These are phyloP conservation scores for Pythium guiyangense DNA, from an alignment of 352 stramenopile species.

Conservation along the genomic window DNA sequence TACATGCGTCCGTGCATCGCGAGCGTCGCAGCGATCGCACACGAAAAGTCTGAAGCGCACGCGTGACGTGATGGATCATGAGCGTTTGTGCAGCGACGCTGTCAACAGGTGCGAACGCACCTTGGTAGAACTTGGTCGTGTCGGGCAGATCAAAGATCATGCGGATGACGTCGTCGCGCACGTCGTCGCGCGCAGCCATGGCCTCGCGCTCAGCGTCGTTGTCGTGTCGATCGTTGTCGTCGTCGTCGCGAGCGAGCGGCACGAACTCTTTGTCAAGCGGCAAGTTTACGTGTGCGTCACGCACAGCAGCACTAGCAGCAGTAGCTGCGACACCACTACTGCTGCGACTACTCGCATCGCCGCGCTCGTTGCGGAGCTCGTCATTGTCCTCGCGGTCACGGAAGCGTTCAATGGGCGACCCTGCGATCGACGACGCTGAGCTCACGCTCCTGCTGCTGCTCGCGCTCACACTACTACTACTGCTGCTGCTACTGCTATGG, in stretches of 20 bases:
- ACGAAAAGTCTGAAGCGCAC: slow-evolving; percentile 88
- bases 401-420: slow-evolving; percentile 15
- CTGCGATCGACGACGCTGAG: neutral
- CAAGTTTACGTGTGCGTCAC: slow-evolving; percentile 23
- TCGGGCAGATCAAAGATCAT: slow-evolving; percentile 81
- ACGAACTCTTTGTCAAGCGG: slow-evolving; percentile 46
- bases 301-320: slow-evolving; percentile 17
- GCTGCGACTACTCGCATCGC: slow-evolving; percentile 14
- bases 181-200: slow-evolving; percentile 34
- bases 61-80: neutral
- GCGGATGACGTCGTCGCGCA: slow-evolving; percentile 82
- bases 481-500: slow-evolving; percentile 15
- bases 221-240: slow-evolving; percentile 16
- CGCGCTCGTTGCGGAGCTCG: slow-evolving; percentile 17
- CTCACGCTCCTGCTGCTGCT: slow-evolving; percentile 5
- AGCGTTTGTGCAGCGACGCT: neutral
- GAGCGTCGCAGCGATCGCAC: slow-evolving; percentile 68
- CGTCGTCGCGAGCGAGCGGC: slow-evolving; percentile 23
- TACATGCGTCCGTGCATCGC: slow-evolving; percentile 89
- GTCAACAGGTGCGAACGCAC: slow-evolving; percentile 15
- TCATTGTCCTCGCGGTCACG: slow-evolving; percentile 10
- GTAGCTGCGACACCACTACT: slow-evolving; percentile 10
- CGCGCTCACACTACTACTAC: slow-evolving; percentile 6
- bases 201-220: slow-evolving; percentile 14
- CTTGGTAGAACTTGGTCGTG: slow-evolving; percentile 75